Evolutionary conservation across 2,329 filamentous ascomycete genomes (phyloP), one percentile per base, ranked within the genome.

Genomic region (Macrophomina phaseolina): DNA sequence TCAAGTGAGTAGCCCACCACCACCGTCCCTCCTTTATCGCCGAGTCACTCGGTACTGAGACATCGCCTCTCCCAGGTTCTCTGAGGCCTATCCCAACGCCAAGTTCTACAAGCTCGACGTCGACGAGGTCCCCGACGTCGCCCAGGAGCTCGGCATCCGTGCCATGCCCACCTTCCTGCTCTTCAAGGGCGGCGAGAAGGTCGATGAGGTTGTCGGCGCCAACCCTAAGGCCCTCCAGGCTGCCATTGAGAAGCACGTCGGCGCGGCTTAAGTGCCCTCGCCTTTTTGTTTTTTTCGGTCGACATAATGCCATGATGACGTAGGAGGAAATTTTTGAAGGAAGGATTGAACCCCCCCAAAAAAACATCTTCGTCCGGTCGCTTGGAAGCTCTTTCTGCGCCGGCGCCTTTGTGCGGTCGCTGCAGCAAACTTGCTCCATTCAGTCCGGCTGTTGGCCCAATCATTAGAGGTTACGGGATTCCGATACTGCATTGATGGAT

Each of bases 121-220:
- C 73, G 94, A 97, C 79, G 84, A 93, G 70, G 83, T 94, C 48
- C 83, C 89, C 71, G 89, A 91, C 1, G 86, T 97, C 60, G 89
- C 91, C 38, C 85, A 90, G 74, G 88, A 95, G 77, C 88, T 95
- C 70, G 88, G 87, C 70, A 87, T 98, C 78, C 89, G 91, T 73
- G 93, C 94, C 77, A 97, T 98, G 93, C 94, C 94, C 66, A 96
- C 93, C 34, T 97, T 98, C 83, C 75, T 91, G 66, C 79, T 96
- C 75, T 97, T 93, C 87, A 91, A 93, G 86, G 80, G 89, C 72
- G 93, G 91, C 71, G 79, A 92, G 79, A 90, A 91, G 84, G 80
- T 89, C 42, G 84, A 81, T 51, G 90, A 92, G 81, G 81, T 97
- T 67, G 87, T 95, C 34, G 94, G 94, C 69, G 93, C 93, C 74